phyloP scores from a whole-genome alignment of 2,329 filamentous ascomycete species.

The Emergomyces pasteurianus region DNA sequence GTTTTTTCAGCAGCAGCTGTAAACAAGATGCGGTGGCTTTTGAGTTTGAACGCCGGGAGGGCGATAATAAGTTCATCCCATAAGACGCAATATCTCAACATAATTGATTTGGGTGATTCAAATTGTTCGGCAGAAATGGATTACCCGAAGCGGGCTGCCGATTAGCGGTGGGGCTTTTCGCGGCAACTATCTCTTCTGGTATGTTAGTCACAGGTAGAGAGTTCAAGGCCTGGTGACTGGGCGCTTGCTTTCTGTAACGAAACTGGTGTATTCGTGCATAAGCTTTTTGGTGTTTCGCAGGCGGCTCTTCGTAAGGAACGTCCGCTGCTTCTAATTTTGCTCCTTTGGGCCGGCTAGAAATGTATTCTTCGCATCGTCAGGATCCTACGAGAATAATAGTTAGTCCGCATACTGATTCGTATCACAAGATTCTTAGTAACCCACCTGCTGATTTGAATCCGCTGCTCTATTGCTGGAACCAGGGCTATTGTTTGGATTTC shows the following conservation, averaged over 20 bases:
- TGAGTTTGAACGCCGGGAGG: background rate
- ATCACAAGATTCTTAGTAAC: too few species aligned
- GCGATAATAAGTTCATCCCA: background rate
- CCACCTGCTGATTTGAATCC: background rate
- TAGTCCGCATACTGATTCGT: background rate
- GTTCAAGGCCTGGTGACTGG: background rate
- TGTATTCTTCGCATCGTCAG: background rate
- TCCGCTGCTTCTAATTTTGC: background rate
- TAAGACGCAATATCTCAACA: background rate
- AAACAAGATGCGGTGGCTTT: background rate
- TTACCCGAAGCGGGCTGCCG: background rate
- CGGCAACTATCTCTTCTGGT: background rate
- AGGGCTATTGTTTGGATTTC: too few species aligned
- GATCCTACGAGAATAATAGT: background rate
- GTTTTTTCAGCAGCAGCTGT: background rate
- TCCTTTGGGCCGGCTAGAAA: background rate
- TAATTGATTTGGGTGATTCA: background rate
- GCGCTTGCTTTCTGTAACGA: background rate
- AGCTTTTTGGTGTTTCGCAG: background rate
- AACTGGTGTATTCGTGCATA: background rate
- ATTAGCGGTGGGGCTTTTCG: background rate
- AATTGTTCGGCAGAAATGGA: background rate
- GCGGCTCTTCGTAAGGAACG: background rate
- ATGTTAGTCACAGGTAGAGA: background rate
- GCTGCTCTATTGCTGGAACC: background rate